Base-by-base conservation (phyloP, 2,329 filamentous ascomycete genomes). In the Pestalotiopsis sp. region DNA sequence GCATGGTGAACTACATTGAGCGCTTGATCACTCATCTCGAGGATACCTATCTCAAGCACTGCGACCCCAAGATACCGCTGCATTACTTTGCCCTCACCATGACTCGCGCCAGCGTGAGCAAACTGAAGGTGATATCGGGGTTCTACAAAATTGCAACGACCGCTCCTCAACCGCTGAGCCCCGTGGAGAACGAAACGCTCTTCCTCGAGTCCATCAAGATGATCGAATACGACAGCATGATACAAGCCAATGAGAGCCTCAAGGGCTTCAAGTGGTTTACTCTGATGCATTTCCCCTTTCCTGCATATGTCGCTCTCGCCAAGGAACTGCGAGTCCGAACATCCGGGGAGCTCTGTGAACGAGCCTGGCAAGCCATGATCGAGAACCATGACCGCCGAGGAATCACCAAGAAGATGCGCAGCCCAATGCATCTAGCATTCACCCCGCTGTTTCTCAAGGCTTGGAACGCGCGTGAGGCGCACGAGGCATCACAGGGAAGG, bases 31-130 rank as follows among this genome's bases (percentile, higher is more conserved):
- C 81, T 31, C 85, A 89, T 69, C 85, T 90, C 25, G 87, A 90
- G 71, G 82, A 82, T 61, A 84, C 81, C 1, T 90, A 90, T 73
- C 81, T 90, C 36, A 81, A 81, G 58, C 81, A 85, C 63, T 90
- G 88, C 72, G 87, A 90, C 71, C 79, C 84, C 49, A 87, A 87
- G 73, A 86, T 90, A 9, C 87, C 88, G 1, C 76, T 90, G 13
- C 88, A 90, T 70, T 85, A 86, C 71, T 88, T 90, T 72, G 88
- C 87, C 1, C 76, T 88, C 52, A 82, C 87, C 68, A 88, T 89
- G 83, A 88, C 86, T 6, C 83, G 86, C 9, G 83, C 85, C 67
- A 82, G 82, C 9, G 81, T 90, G 17, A 88, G 84, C 77, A 88
- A 88, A 76, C 82, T 87, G 77, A 88, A 86, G 68, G 81, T 88